A percentile compares a stretch with the other conserved stretches of the same genome.
These are phyloP conservation scores for Xerocomus brunneocitrinus DNA, from an alignment of 768 basidiomycete species.

Conservation along the genomic window DNA sequence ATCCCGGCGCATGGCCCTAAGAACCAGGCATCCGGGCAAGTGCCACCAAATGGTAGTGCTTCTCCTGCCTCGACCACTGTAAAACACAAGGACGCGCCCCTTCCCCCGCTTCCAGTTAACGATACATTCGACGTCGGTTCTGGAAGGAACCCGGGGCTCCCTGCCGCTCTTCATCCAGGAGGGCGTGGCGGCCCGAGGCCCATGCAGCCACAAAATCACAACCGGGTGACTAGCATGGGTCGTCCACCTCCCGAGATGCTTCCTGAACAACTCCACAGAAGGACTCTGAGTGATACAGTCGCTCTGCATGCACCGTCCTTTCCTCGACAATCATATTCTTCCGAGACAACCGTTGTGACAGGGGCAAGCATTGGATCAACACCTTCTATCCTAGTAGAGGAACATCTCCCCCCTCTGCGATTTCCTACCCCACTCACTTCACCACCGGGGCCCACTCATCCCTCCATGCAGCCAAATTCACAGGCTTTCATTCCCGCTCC, in stretches of 20 bases:
- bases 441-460: neutral
- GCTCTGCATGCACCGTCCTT: slow-evolving; percentile 8
- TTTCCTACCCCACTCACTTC: slow-evolving; percentile 7
- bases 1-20: slow-evolving; percentile 16
- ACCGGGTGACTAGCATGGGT: slow-evolving; percentile 5
- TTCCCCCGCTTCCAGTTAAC: slow-evolving; percentile 40
- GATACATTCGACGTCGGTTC: slow-evolving; percentile 19
- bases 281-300: slow-evolving; percentile 11
- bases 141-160: slow-evolving; percentile 25
- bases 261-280: slow-evolving; percentile 6
- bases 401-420: neutral
- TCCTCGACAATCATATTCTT: slow-evolving; percentile 8
- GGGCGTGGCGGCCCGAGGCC: slow-evolving; percentile 20
- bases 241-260: slow-evolving; percentile 8
- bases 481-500: slow-evolving; percentile 8
- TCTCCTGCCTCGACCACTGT: neutral
- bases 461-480: slow-evolving; percentile 8
- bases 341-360: neutral
- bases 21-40: slow-evolving; percentile 8
- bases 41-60: slow-evolving; percentile 6
- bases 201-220: slow-evolving; percentile 14
- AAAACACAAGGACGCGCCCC: slow-evolving; percentile 27
- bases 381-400: slow-evolving; percentile 21
- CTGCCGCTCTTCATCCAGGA: slow-evolving; percentile 43
- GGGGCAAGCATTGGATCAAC: neutral